Conservation (phyloP, 192 early-diverging fungal species). For the Linnemannia schmuckeri region DNA sequence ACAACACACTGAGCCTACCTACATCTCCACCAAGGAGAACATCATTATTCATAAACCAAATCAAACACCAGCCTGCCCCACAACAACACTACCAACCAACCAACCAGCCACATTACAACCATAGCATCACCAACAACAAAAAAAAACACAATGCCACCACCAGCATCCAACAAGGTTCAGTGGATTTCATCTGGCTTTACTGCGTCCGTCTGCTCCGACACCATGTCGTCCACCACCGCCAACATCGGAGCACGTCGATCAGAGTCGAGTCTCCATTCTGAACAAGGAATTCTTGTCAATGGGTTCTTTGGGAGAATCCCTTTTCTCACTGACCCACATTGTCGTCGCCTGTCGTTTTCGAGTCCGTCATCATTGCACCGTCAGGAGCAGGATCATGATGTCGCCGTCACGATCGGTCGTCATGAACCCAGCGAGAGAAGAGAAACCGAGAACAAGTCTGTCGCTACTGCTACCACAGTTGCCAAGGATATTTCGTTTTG, state of each 20-base stretch:
- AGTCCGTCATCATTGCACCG: neutral
- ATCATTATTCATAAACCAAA: neutral
- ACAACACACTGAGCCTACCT: neutral
- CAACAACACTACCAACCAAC: neutral
- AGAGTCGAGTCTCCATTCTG: neutral
- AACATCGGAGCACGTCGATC: constrained; percentile 1
- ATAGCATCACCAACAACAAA: neutral
- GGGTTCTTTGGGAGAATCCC: neutral
- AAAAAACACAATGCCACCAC: neutral
- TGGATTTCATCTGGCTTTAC: neutral
- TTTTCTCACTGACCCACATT: neutral
- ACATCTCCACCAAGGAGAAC: neutral
- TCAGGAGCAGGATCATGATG: neutral
- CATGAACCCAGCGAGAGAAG: neutral
- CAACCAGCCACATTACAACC: neutral
- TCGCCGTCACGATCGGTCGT: neutral
- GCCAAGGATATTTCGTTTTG: constrained; percentile 59
- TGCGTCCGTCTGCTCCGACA: neutral
- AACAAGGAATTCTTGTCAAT: neutral
- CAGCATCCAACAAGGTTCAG: neutral
- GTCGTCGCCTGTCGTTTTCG: constrained; percentile 2
- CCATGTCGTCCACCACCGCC: neutral
- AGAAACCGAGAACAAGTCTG: neutral
- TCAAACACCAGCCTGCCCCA: neutral
- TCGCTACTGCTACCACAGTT: neutral